Evolutionary conservation across 805 yeast genomes (phyloP), one percentile per base, ranked within the genome.

Genomic region (Candida sanyiensis): DNA sequence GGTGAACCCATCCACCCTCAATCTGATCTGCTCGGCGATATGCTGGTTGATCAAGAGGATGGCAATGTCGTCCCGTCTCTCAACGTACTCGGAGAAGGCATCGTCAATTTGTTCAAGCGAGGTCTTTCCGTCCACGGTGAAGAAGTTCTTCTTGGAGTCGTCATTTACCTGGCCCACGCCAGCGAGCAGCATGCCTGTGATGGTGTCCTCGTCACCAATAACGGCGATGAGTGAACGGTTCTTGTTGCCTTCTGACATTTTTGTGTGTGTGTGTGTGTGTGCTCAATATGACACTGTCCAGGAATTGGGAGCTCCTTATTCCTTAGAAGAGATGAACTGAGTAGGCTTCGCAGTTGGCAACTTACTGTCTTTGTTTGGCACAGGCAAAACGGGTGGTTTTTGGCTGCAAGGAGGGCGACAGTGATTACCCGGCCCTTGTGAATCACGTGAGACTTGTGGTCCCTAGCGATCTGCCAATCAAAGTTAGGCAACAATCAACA

Each of bases 131-230:
- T 86, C 90, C 37, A 83, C 90, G 37, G 81, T 74, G 44, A 63
- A 61, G 62, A 93, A 93, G 70, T 93, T 93, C 66, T 86, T 80
- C 19, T 67, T 67, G 28, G 77, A 70, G n/a, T 64, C 61, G 37
- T 64, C 71, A 18, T 66, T 71, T 16, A 88, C 80, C 56, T 90
- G 95, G 19, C 98, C 98, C 42, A 86, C 79, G 21, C 98, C 98
- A 1, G 98, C 98, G 42, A 93, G 72, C 25, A 93, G 70, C 71
- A 93, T 75, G 3, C 98, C 98, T 2, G 98, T 93, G 44, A 93
- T 89, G 17, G 97, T 83, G 58, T 93, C 97, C 66, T 93, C 98
- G 57, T 93, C 98, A 13, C 97, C 98, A 56, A 93, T 87, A 28
- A 89, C 95, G 10, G 97, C 97, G 42, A 93, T 69, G 50, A 89